Conservation (phyloP, 1,284 basidiomycete genomes). For the Megacollybia platyphylla region DNA sequence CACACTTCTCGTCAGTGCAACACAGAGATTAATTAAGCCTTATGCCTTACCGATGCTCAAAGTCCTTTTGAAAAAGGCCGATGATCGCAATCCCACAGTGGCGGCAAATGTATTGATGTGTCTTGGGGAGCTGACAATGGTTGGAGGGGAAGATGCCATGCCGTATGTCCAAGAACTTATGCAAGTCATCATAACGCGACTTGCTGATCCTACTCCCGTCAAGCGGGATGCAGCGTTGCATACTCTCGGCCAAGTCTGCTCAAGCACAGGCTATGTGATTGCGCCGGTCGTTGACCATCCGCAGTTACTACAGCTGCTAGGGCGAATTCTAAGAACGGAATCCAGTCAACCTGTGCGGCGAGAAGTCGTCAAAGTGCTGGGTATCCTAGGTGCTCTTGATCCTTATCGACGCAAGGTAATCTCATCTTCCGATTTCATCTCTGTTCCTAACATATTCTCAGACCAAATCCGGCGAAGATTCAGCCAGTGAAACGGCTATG, state of each 20-base stretch:
- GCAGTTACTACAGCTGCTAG: constrained; percentile 78
- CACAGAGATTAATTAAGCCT: constrained; percentile 89
- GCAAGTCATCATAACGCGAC: constrained; percentile 79
- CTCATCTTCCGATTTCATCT: constrained; percentile 1
- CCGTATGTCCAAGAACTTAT: constrained; percentile 81
- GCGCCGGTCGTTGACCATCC: constrained; percentile 87
- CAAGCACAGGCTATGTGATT: constrained; percentile 93
- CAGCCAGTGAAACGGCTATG: constrained; percentile 54
- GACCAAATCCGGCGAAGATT: constrained; percentile 71
- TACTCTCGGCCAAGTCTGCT: constrained; percentile 91
- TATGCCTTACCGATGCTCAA: constrained; percentile 95
- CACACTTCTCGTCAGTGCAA: constrained; percentile 80
- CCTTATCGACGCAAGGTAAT: constrained; percentile 87
- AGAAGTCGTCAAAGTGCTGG: constrained; percentile 90
- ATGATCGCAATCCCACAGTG: constrained; percentile 77
- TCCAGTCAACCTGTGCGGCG: constrained; percentile 65
- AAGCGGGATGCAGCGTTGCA: constrained; percentile 93
- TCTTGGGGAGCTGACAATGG: constrained; percentile 87
- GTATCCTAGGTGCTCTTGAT: constrained; percentile 95
- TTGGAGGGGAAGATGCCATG: constrained; percentile 87
- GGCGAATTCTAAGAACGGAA: constrained; percentile 82
- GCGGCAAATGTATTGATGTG: constrained; percentile 91
- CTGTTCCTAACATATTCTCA: constrained; percentile 13
- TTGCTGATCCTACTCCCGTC: constrained; percentile 75
- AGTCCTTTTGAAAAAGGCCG: constrained; percentile 82